Base-by-base conservation (phyloP, 768 basidiomycete species). In the Pleurotus tuoliensis region DNA sequence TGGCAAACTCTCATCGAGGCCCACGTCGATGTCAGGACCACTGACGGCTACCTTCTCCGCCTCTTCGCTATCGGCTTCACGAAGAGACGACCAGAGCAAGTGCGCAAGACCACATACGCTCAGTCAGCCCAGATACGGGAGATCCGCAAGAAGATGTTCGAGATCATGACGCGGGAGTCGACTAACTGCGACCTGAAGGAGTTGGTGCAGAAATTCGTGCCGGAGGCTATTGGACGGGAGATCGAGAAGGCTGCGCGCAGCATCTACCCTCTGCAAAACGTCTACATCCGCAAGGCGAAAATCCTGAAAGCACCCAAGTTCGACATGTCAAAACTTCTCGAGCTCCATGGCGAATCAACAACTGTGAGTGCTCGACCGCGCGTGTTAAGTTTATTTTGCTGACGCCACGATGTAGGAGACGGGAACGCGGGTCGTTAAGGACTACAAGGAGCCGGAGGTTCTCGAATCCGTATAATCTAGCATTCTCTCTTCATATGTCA, bases 1-100 rank as follows among this genome's bases (percentile, higher is more conserved):
- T 99, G 97, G 97, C 97, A 98, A 78, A 87, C 96, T 16, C 90
- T 98, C 69, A 95, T 99, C 67, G 97, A 98, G 78, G 97, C 97
- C 39, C 92, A 94, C 73, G 91, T 98, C 71, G 97, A 99, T 70
- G 94, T 99, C 66, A 94, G 94, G 81, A 99, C 97, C 58, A 96
- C 95, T 62, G 97, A 99, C 73, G 97, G 97, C 48, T 99, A 99
- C 84, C 91, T 98, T 71, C 82, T 99, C 75, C 94, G 97, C 60
- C 91, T 99, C 63, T 99, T 99, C 76, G 88, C 94, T 62, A 98
- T 99, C 67, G 97, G 90, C 64, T 99, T 98, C 87, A 98, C 97
- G 67, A 97, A 96, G 81, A 91, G 94, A 63, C 88, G 95, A 63
- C 93, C 88, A 67, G 82, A 88, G 66, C 97, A 99, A 76, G 97